Evolutionary conservation across 228 moss, liverwort and hornwort species (phyloP).

Genomic region (Sphagnum magellanicum): DNA sequence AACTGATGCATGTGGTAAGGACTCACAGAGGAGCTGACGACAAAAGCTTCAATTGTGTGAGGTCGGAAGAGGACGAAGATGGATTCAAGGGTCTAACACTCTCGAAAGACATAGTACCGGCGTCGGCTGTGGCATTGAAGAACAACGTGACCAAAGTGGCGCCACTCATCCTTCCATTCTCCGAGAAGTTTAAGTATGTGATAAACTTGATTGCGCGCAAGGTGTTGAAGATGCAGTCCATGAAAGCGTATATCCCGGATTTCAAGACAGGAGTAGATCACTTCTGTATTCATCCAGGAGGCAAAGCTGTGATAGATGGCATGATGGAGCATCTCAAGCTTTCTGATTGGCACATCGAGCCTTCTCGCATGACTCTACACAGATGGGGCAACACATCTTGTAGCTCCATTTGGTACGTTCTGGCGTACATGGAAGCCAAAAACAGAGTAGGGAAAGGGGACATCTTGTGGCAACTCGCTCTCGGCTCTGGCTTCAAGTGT

Average conservation of each 20-base stretch:
- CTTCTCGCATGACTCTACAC: slow-evolving; percentile 31
- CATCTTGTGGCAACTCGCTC: slow-evolving; percentile 38
- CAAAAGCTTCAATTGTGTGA: slow-evolving; percentile 31
- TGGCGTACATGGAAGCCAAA: slow-evolving; percentile 51
- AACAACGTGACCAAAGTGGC: slow-evolving; percentile 40
- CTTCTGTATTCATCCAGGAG: slow-evolving; percentile 53
- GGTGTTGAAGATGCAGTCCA: slow-evolving; percentile 2
- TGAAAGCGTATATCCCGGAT: slow-evolving; percentile 24
- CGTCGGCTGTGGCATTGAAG: slow-evolving; percentile 20
- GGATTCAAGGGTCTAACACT: slow-evolving; percentile 20
- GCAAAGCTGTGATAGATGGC: slow-evolving; percentile 40
- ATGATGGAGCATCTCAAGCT: slow-evolving; percentile 29
- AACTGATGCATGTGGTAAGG: slow-evolving; percentile 26
- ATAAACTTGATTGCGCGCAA: slow-evolving; percentile 22
- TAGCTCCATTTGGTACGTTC: slow-evolving; percentile 43
- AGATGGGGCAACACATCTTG: slow-evolving; percentile 41
- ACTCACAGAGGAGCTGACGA: slow-evolving; percentile 30
- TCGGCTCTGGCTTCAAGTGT: slow-evolving; percentile 43
- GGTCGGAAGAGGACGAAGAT: slow-evolving; percentile 6
- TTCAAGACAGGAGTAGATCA: slow-evolving; percentile 32
- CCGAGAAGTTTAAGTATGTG: slow-evolving; percentile 31
- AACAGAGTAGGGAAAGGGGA: slow-evolving; percentile 19
- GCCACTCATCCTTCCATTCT: slow-evolving; percentile 23
- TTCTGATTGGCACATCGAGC: slow-evolving; percentile 38
- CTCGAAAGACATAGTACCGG: slow-evolving; percentile 23